Percentiles rank a stretch among this genome's conserved stretches.
phyloP scores from a whole-genome alignment of 495 filamentous ascomycete species.

The Daldinia childiae region DNA sequence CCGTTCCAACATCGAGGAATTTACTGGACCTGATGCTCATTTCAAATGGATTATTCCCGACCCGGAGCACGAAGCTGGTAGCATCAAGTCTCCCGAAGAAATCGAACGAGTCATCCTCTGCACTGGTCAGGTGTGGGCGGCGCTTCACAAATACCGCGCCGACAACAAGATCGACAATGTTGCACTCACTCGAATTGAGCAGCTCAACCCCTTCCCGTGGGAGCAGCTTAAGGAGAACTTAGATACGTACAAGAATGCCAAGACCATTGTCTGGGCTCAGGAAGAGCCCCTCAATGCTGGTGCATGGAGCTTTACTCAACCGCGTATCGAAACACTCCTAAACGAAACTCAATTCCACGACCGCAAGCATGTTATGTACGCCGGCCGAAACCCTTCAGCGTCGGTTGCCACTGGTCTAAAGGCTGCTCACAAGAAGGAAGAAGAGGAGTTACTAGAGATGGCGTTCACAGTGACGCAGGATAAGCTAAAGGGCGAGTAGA shows the following conservation, averaged over 20 bases:
- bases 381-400: constrained; percentile 88
- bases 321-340: constrained; percentile 92
- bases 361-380: constrained; percentile 95
- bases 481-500: constrained; percentile 75
- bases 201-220: constrained; percentile 99
- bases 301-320: constrained; percentile 93
- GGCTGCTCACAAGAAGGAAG: constrained; percentile 88
- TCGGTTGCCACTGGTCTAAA: constrained; percentile 94
- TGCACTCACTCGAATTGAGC: constrained; percentile 94
- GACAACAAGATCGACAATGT: constrained; percentile 83
- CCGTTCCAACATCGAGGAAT: constrained; percentile 87
- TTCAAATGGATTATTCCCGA: constrained; percentile 97
- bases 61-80: constrained; percentile 74
- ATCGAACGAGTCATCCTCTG: constrained; percentile 95
- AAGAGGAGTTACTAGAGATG: constrained; percentile 85
- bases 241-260: constrained; percentile 93
- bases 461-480: constrained; percentile 71
- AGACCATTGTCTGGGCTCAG: constrained; percentile 95
- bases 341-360: constrained; percentile 91
- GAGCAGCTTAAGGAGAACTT: constrained; percentile 94
- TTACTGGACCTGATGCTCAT: constrained; percentile 81
- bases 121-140: constrained; percentile 91
- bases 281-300: constrained; percentile 98
- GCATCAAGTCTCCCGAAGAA: constrained; percentile 81
- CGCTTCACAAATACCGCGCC: constrained; percentile 89